Base-by-base conservation (phyloP, 2,329 filamentous ascomycete genomes). In the Metarhizium robertsii region DNA sequence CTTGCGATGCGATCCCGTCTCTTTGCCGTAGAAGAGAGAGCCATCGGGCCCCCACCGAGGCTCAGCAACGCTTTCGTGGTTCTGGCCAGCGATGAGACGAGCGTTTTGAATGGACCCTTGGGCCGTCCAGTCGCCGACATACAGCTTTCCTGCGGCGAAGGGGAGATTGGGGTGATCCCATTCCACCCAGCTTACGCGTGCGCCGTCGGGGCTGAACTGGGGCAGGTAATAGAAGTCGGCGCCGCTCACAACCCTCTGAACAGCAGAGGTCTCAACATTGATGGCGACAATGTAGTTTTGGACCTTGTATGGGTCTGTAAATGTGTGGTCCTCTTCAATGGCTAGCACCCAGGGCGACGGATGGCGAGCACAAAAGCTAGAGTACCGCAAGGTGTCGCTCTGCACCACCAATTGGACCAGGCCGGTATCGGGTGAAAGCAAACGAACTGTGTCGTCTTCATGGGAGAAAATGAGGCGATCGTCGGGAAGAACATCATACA, bases 141-240 rank as follows among this genome's bases (percentile, higher is more conserved):
- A 73, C 1, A 81, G 62, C 54, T 74, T 70, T 2, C 72, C 73
- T 1, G 73, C 72, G 1, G 73, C 73, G 68, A 79, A 82, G 0
- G 77, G 76, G 66, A 82, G 73, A 51, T 77, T 71, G 0, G 78
- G 79, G 59, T 80, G 77, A 18, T 76, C 67, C 79, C 79, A 83
- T 57, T 81, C 74, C 13, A 78, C 67, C 79, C 79, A 82, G n/a
- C 66, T 71, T 30, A 80, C 59, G 52, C 70, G 72, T 6, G 64
- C 68, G 1, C 77, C 76, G 57, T 78, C 72, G 0, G 66, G 70
- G 57, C 72, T 78, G 59, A 77, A 81, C 16, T 72, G 72, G 0
- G 79, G 78, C 25, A 73, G 70, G 25, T 71, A 74, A 61, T 80
- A 81, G 53, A 82, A 82, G 61, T 82, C 79, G 2, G 76, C 73